Base-by-base conservation (phyloP, 1,139 yeast genomes). In the Geotrichum macrosporum region DNA sequence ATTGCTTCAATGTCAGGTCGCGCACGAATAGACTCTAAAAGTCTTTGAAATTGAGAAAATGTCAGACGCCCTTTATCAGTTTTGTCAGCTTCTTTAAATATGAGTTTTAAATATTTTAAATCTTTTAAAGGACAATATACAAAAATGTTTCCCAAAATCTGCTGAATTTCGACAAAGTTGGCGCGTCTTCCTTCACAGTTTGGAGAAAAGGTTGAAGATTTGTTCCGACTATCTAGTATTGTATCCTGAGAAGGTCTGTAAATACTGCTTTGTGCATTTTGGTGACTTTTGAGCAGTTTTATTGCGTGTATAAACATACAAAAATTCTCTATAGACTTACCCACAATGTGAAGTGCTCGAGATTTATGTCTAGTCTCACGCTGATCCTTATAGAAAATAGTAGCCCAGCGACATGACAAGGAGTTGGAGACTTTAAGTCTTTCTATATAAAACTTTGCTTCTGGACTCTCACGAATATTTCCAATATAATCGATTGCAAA, bases 361-460 rank as follows among this genome's bases (percentile, higher is more conserved):
- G 77, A 67, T 50, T 76, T 76, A 55, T 76, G 74, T 16, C 39
- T 15, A 5, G 34, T 36, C 26, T 45, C 44, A 24, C 70, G 75
- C 8, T 67, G 60, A 5, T 70, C 67, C 20, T 63, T 68, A 60
- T 86, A 89, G 12, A 86, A 77, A 27, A 92, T 76, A 0, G 95
- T 81, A 1, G 86, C 74, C 98, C 98, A 92, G 16, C 77, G 69
- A 12, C 72, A 69, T 41, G 80, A 79, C 46, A 75, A 76, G 42
- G 83, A 88, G 40, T 77, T 70, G 1, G 89, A 76, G 1, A 88
- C 75, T 40, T 82, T 81, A 53, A 85, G 75, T 62, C 86, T 95
- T 59, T 89, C 96, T 50, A 95, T 70, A 60, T 87, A 89, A 53
- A 84, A 84, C 22, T 76, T 73, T 1, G 96, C 96, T 55, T 83